Evolutionary conservation across 2,329 filamentous ascomycete genomes (phyloP), one percentile per base, ranked within the genome.

Genomic region (Penicillium glabrum): DNA sequence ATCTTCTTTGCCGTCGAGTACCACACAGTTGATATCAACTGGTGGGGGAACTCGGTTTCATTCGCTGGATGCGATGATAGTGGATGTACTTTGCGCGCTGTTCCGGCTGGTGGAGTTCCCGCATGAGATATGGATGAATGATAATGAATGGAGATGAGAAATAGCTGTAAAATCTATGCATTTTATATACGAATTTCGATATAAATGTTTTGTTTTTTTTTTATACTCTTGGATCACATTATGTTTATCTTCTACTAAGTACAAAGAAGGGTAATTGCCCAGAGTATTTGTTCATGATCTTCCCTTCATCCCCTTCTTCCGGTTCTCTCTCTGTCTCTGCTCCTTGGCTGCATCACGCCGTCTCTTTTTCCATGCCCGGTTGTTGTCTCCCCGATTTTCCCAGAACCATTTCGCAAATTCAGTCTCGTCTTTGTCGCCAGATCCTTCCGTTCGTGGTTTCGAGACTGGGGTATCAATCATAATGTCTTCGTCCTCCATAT

Each of bases 351-450:
- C 82, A 59, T 87, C 85, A 53, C 85, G 74, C 57, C 84, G 75
- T 61, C 83, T 74, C 72, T 81, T 83, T 65, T 80, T 81, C 79
- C 79, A 81, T 21, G 76, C 76, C 48, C 79, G 73, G 62, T 80
- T 81, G 61, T 79, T 80, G 39, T 80, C 79, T 21, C 79, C 79
- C 7, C 79, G 75, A 55, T 80, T 75, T 52, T 80, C 78, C 77
- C 78, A 88, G 67, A 88, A 88, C 80, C 83, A 85, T 66, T 86
- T 84, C 6, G 78, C 72, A 64, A 87, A 87, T 35, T 85, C 83
- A 53, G 81, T 84, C 58, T 86, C 82, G 3, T 69, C 68, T 33
- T 68, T 67, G 16, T 39, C 29, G 23, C 56, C 27, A 9, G 44
- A 51, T 13, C 46, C 51, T n/a, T 54, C 52, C 9, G 33, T 21